Evolutionary conservation across 345 rosid genomes (phyloP).

Genomic region (Euclidium syriacum): DNA sequence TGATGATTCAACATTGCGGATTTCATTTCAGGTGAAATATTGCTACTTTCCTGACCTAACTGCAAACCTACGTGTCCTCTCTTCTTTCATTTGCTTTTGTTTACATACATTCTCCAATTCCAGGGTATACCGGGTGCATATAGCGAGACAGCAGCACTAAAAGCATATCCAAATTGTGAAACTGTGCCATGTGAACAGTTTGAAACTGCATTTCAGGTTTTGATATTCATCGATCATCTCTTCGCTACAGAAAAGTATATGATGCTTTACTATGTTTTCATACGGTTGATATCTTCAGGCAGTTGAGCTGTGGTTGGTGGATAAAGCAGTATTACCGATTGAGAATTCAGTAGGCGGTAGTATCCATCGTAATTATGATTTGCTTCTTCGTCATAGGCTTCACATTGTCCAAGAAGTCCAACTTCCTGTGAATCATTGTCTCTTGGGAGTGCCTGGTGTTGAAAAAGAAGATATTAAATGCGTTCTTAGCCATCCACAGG

Average conservation of each 20-base stretch:
- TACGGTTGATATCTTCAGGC: constrained; percentile 47
- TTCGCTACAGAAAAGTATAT: neutral
- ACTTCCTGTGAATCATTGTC: constrained; percentile 75
- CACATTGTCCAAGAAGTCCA: constrained; percentile 93
- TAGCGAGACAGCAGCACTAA: constrained; percentile 85
- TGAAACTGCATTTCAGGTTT: constrained; percentile 84
- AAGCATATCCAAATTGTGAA: constrained; percentile 85
- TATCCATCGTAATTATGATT: constrained; percentile 89
- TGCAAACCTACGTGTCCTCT: neutral
- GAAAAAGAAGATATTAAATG: constrained; percentile 55
- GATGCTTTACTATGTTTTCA: constrained; percentile 8
- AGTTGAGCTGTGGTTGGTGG: constrained; percentile 90
- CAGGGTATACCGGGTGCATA: constrained; percentile 92
- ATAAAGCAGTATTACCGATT: constrained; percentile 87
- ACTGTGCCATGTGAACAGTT: constrained; percentile 86
- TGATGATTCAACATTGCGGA: constrained; percentile 56
- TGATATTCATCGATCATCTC: neutral
- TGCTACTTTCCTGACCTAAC: constrained; percentile 7
- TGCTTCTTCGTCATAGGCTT: constrained; percentile 90
- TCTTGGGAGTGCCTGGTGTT: constrained; percentile 74
- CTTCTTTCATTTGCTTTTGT: constrained; percentile 14
- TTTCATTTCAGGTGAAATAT: constrained; percentile 76
- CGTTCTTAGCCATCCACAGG: constrained; percentile 94
- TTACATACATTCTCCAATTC: constrained; percentile 16
- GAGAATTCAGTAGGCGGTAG: constrained; percentile 95